phyloP scores from a whole-genome alignment of 805 yeast genomes.

The Saccharomycopsis schoenii region DNA sequence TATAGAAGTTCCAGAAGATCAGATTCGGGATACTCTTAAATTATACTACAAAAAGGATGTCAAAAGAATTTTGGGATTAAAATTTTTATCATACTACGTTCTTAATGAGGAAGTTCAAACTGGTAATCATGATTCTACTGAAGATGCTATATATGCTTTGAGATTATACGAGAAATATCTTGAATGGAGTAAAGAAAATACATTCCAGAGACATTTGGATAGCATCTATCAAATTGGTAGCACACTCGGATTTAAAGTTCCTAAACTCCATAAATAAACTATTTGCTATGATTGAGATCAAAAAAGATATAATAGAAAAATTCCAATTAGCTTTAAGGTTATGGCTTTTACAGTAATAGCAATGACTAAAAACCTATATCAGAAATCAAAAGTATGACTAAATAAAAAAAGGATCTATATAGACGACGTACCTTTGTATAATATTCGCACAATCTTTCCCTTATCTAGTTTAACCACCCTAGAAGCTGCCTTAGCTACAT shows the following conservation, averaged over 20 bases:
- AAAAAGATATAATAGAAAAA: not conserved
- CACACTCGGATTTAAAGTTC: conserved; percentile 42
- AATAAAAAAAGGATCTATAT: too few relatives aligned
- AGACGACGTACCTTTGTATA: too few relatives aligned
- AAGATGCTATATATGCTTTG: conserved; percentile 87
- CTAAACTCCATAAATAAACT: conserved; percentile 19
- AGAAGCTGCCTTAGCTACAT: conserved; percentile 52
- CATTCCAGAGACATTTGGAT: conserved; percentile 51
- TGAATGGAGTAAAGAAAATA: conserved; percentile 48
- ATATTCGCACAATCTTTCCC: conserved; percentile 30
- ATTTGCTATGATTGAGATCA: not conserved
- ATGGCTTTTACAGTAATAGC: too few relatives aligned
- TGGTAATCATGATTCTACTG: conserved; percentile 95
- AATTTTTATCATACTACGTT: conserved; percentile 76
- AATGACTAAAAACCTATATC: too few relatives aligned
- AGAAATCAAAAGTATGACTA: too few relatives aligned
- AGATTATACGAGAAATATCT: conserved; percentile 62
- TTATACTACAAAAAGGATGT: conserved; percentile 65
- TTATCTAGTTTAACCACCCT: conserved; percentile 37
- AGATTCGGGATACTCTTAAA: conserved; percentile 83
- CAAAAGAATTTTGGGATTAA: conserved; percentile 71
- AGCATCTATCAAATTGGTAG: conserved; percentile 67
- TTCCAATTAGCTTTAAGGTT: too few relatives aligned
- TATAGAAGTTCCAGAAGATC: conserved; percentile 73
- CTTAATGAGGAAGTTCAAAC: conserved; percentile 71